Evolutionary conservation across 202 grass and related monocot species (phyloP).

Genomic region (Setaria italica): DNA sequence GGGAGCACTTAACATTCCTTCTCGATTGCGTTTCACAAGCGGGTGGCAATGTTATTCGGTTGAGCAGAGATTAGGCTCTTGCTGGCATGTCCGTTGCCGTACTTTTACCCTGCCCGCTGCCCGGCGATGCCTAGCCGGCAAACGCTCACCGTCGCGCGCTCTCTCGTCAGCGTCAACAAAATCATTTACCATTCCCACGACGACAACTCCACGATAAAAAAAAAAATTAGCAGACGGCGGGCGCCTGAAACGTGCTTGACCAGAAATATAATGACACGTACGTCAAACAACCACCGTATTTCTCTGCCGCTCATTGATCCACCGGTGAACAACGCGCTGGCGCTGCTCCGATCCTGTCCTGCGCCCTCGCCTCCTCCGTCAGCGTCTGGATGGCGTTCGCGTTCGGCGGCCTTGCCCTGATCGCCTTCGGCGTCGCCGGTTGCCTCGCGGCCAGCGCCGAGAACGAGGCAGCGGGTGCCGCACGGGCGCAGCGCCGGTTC

Average conservation of each 20-base stretch:
- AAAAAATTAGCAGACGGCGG: background rate
- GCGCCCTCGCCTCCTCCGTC: conserved; percentile 20
- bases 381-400: conserved; percentile 15
- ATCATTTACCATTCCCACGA: background rate
- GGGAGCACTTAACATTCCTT: too few species aligned
- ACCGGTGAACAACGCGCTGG: background rate
- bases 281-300: conserved; percentile 34
- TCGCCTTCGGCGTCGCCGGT: conserved; percentile 7
- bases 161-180: background rate
- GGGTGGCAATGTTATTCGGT: too few species aligned
- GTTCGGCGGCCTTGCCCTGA: conserved; percentile 8
- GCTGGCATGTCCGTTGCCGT: background rate
- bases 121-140: background rate
- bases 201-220: background rate
- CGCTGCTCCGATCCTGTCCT: conserved; percentile 10
- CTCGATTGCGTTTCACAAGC: too few species aligned
- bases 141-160: background rate
- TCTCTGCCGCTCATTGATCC: background rate
- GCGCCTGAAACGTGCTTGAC: background rate
- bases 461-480: background rate
- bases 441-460: background rate
- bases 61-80: background rate
- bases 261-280: too few species aligned
- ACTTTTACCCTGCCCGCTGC: background rate
- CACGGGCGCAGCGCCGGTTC: background rate